phyloP scores from a whole-genome alignment of 2,329 filamentous ascomycete genomes.

The Microsporum canis region DNA sequence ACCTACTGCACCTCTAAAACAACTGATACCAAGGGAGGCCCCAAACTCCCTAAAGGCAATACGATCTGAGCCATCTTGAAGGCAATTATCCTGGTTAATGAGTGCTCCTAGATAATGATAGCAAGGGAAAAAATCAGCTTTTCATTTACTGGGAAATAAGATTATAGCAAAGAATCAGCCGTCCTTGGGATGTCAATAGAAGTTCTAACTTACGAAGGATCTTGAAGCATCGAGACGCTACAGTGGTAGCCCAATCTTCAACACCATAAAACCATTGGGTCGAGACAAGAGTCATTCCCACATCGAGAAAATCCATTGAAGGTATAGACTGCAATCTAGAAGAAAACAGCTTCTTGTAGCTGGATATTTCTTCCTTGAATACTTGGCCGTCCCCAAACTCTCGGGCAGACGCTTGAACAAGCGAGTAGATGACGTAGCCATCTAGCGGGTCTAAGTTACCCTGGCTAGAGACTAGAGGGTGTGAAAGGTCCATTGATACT shows the following conservation, averaged over 20 bases:
- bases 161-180: not conserved
- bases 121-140: not conserved
- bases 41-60: constrained; percentile 48
- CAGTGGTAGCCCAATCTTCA: constrained; percentile 39
- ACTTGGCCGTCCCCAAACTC: constrained; percentile 22
- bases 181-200: not conserved
- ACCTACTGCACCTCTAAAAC: constrained; percentile 24
- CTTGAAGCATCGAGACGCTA: constrained; percentile 29
- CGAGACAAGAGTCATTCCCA: constrained; percentile 51
- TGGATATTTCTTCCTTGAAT: constrained; percentile 40
- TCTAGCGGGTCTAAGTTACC: constrained; percentile 48
- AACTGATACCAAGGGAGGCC: constrained; percentile 39
- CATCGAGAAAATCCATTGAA: constrained; percentile 43
- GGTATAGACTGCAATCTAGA: constrained; percentile 35
- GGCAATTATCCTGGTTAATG: constrained; percentile 27
- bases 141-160: no score
- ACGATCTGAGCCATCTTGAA: constrained; percentile 27
- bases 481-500: constrained; percentile 40
- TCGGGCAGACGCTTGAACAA: constrained; percentile 37
- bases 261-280: constrained; percentile 39
- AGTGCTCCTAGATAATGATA: constrained; percentile 23
- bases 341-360: constrained; percentile 42
- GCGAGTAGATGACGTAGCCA: constrained; percentile 41
- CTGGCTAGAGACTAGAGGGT: constrained; percentile 40
- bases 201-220: constrained; percentile 24